Base-by-base conservation (phyloP, 805 yeast genomes). In the Lachancea waltii region DNA sequence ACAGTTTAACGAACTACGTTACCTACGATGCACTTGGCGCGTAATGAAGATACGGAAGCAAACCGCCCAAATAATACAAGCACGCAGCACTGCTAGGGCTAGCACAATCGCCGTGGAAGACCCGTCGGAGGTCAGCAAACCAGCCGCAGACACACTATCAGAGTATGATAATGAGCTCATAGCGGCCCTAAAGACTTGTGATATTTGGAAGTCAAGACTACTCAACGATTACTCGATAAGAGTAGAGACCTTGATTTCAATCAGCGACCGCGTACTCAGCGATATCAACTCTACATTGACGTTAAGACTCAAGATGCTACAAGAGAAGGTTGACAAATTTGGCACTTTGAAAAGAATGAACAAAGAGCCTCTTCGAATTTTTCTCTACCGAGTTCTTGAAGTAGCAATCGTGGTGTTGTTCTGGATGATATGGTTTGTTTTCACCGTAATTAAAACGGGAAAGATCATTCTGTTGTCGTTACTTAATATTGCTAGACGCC, bases 241-340 rank as follows among this genome's bases (percentile, higher is more conserved):
- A 51, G 69, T 80, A 27, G 87, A 81, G 49, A 77, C 73, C 35
- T 53, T 80, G 39, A 62, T 81, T 32, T 75, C 80, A 11, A 65
- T 69, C 25, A 75, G 82, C 36, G 87, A 81, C 58, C 64, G 89
- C 45, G 71, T 81, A 8, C 73, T 79, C 41, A 81, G 85, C 43
- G 89, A 81, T 50, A 75, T 82, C 38, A 82, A 78, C 54, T 81
- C 90, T 0, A 77, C 86, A 1, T 56, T 81, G 30, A 70, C 85
- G 8, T 59, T 82, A 43, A 80, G 79, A 46, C 62, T 81, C 20
- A 63, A 61, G 43, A 44, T 54, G 14, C 54, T 56, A 22, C 62
- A 59, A 38, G 63, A 59, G 28, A 52, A 54, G 30, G 51, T 58
- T 3, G 61, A 57, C 36, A 49, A 50, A n/a, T 50, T 46, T 40